These are phyloP conservation scores for Cephalotrichum gorgonifer DNA, from an alignment of 2,329 filamentous ascomycete genomes.

Conservation along the genomic window DNA sequence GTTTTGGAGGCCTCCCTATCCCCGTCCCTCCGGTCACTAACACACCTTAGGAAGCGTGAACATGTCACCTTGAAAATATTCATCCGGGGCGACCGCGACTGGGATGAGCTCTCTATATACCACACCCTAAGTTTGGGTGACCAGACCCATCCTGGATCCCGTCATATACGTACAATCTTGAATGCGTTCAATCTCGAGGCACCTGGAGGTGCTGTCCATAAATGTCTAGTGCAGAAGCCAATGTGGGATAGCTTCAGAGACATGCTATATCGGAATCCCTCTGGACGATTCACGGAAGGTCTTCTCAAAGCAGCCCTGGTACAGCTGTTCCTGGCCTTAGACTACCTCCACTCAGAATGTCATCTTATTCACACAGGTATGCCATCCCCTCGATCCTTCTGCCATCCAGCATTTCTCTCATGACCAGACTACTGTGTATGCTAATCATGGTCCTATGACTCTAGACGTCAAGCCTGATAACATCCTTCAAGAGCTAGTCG, in stretches of 20 bases:
- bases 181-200: conserved; percentile 19
- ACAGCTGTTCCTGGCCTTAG: conserved; percentile 26
- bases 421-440: background rate
- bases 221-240: conserved; percentile 24
- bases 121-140: conserved; percentile 10
- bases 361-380: conserved; percentile 32
- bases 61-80: conserved; percentile 11
- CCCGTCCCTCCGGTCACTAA: too few species aligned
- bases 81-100: conserved; percentile 1
- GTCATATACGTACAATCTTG: conserved; percentile 18
- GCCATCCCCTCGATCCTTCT: background rate
- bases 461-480: conserved; percentile 32
- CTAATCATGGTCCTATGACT: background rate
- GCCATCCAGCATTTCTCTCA: too few species aligned
- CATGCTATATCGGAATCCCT: conserved; percentile 23
- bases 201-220: conserved; percentile 17
- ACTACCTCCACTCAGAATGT: conserved; percentile 26
- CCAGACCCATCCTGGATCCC: conserved; percentile 16
- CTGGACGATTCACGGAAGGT: conserved; percentile 22
- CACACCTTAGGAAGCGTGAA: background rate
- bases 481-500: conserved; percentile 17
- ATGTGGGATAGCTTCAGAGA: conserved; percentile 29
- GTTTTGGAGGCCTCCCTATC: too few species aligned
- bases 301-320: conserved; percentile 24
- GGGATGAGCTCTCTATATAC: conserved; percentile 13